Percentiles rank a stretch among this genome's conserved stretches.
phyloP scores from a whole-genome alignment of 805 yeast genomes.

The Myxozyma geophila region DNA sequence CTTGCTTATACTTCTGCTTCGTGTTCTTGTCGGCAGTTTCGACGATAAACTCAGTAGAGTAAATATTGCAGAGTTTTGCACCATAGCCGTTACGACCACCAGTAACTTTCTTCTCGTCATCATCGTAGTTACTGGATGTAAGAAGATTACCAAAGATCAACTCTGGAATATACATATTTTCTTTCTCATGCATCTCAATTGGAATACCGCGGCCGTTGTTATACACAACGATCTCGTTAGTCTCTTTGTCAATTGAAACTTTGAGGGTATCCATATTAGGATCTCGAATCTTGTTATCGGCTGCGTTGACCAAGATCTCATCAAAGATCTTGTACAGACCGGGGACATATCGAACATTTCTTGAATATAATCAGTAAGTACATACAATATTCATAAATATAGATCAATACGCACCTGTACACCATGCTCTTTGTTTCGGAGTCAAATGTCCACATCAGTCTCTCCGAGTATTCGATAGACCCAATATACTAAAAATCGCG shows the following conservation, averaged over 20 bases:
- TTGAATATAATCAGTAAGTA: constrained; percentile 43
- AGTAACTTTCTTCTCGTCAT: constrained; percentile 90
- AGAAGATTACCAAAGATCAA: constrained; percentile 92
- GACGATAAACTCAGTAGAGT: constrained; percentile 81
- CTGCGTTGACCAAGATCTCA: constrained; percentile 96
- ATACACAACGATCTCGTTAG: constrained; percentile 73
- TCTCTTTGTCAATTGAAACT: constrained; percentile 78
- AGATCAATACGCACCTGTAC: constrained; percentile 36
- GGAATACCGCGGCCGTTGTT: constrained; percentile 98
- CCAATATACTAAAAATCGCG: constrained; percentile 66
- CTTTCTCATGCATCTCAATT: constrained; percentile 86
- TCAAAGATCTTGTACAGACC: constrained; percentile 96
- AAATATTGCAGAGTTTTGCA: constrained; percentile 95
- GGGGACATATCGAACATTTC: constrained; percentile 80
- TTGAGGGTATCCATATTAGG: constrained; percentile 83
- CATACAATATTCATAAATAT: too few species aligned
- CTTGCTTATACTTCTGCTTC: constrained; percentile 71
- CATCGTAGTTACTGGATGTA: constrained; percentile 95
- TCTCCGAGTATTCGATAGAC: constrained; percentile 79
- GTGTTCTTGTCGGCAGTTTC: constrained; percentile 83
- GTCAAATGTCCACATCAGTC: constrained; percentile 85
- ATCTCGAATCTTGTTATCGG: constrained; percentile 96
- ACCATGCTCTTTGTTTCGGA: constrained; percentile 64
- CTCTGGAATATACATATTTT: constrained; percentile 91
- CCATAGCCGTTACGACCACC: constrained; percentile 99